Base-by-base conservation (phyloP, 306 rosid genomes). In the Vicia villosa region DNA sequence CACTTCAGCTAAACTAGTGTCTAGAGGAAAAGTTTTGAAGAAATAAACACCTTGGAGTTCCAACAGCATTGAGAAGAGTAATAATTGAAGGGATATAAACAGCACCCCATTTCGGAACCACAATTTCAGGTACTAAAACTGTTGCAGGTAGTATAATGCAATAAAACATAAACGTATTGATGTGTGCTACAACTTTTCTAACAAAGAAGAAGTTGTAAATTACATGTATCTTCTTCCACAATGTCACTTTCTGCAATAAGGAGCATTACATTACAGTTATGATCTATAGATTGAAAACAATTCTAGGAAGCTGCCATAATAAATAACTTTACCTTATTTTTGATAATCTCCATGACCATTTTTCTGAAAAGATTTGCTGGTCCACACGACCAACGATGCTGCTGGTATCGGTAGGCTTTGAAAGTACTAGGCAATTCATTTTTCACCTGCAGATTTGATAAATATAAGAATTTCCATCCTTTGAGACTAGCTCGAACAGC, bases 401-500 rank as follows among this genome's bases (percentile, higher is more conserved):
- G 99, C 71, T 94, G 99, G 81, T 81, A 87, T 4, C 99, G 94
- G 73, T 87, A 94, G 59, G 99, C 99, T 81, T 91, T 94, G 68
- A 94, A 83, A 70, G 99, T 94, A 71, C 99, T 94, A 5, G 99
- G 99, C 86, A 94, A 79, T 74, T 94, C 99, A 79, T 83, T 94
- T 82, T 88, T 91, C 45, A 91, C 97, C 99, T 94, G 69, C 64
- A 94, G 61, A 40, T 45, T 34, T 10, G 88, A 74, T 36, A 94
- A 80, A 82, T 88, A 94, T 15, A 90, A 60, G 80, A 90, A 94
- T 82, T 90, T 94, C 97, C 98, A 94, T 58, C 98, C 98, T 41
- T 90, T 90, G 66, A 94, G 98, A 87, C 98, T 87, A 10, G 98
- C 98, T 77, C 98, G 61, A n/a, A 94, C 98, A 0, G 98, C 98